Evolutionary conservation across 2,329 filamentous ascomycete species (phyloP).

Genomic region (Venturia aucupariae): DNA sequence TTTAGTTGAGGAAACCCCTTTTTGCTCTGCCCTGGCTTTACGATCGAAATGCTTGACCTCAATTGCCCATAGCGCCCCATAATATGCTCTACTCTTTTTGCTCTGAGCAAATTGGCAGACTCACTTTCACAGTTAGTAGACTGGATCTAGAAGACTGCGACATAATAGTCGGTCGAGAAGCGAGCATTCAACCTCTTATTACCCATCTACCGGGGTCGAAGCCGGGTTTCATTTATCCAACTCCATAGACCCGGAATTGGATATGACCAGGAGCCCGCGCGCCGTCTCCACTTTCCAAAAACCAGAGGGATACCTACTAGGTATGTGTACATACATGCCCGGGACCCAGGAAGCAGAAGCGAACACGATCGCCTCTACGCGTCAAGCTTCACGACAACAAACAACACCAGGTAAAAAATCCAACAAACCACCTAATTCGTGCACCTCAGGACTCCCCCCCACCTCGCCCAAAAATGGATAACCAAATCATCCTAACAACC

Average conservation of each 20-base stretch:
- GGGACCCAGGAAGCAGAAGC: no score
- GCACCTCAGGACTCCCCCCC: neutral
- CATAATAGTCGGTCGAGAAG: no score
- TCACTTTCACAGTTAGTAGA: no score
- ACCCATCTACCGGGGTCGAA: neutral
- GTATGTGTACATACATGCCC: no score
- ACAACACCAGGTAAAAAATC: neutral
- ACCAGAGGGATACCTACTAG: neutral
- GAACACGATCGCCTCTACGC: no score
- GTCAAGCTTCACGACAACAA: neutral
- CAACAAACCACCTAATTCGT: neutral
- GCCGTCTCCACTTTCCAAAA: neutral
- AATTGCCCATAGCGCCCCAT: neutral
- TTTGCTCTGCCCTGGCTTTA: neutral
- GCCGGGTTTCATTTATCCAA: neutral
- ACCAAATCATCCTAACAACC: neutral
- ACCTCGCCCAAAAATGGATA: neutral
- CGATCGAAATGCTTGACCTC: neutral
- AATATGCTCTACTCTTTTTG: no score
- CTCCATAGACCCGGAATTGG: neutral
- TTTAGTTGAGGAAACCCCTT: neutral
- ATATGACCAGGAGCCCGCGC: no score
- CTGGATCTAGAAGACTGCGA: no score
- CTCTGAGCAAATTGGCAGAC: no score
- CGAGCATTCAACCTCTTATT: no score